A percentile compares a stretch with the other conserved stretches of the same genome.
Conservation (phyloP, 371 early-diverging fungal species). For the Parasitella parasitica region DNA sequence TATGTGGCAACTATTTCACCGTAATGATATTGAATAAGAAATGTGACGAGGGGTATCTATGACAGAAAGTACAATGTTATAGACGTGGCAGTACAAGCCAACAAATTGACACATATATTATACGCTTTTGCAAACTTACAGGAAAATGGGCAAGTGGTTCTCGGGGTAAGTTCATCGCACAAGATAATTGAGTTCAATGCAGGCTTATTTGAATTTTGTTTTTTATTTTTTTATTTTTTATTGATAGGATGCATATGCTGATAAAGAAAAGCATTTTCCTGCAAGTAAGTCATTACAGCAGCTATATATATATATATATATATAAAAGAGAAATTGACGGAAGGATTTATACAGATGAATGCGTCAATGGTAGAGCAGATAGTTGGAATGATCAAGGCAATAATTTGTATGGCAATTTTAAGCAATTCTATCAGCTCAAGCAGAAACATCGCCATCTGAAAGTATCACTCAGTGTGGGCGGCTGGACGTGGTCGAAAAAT, state of each 20-base stretch:
- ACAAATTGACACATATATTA: conserved; percentile 76
- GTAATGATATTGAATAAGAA: not conserved
- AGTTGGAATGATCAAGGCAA: conserved; percentile 63
- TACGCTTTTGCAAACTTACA: conserved; percentile 89
- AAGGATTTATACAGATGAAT: conserved; percentile 20
- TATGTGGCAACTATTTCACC: too few relatives aligned
- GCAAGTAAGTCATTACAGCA: conserved; percentile 22
- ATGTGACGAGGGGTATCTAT: conserved; percentile 72
- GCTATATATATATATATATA: too few relatives aligned
- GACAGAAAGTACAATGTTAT: conserved; percentile 66
- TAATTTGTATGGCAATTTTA: conserved; percentile 77
- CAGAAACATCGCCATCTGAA: conserved; percentile 66
- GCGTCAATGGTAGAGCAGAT: conserved; percentile 52
- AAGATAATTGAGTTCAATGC: not conserved
- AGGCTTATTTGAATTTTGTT: too few relatives aligned
- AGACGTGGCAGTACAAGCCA: conserved; percentile 56
- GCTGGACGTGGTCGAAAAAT: conserved; percentile 85
- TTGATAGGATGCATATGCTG: conserved; percentile 45
- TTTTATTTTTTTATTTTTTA: not conserved
- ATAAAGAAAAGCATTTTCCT: conserved; percentile 48
- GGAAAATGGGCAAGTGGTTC: conserved; percentile 60
- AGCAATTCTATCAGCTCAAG: conserved; percentile 78
- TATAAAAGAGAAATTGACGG: not conserved
- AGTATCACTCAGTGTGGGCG: conserved; percentile 80
- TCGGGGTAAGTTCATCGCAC: conserved; percentile 43